phyloP scores from a whole-genome alignment of 768 basidiomycete species.

The Goffeauzyma gilvescens region DNA sequence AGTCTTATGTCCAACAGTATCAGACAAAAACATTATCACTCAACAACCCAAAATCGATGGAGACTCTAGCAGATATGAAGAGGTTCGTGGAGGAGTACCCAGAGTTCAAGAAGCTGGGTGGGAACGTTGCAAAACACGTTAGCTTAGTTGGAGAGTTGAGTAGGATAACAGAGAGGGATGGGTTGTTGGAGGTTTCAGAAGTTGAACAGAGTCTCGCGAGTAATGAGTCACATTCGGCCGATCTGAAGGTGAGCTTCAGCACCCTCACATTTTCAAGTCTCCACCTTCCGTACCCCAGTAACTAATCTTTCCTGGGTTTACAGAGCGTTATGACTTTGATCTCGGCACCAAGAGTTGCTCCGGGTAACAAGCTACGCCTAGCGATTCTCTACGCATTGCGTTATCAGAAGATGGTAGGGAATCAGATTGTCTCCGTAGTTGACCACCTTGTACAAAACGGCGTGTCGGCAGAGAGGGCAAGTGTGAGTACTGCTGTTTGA shows the following conservation, averaged over 20 bases:
- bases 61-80: conserved; percentile 94
- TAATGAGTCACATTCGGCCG: conserved; percentile 56
- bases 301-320: neutral
- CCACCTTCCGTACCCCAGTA: neutral
- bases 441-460: conserved; percentile 32
- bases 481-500: conserved; percentile 9
- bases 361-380: conserved; percentile 68
- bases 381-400: conserved; percentile 83
- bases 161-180: conserved; percentile 65
- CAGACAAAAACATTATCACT: conserved; percentile 26
- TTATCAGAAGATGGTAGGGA: conserved; percentile 74
- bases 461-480: conserved; percentile 37
- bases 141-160: conserved; percentile 91
- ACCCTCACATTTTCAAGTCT: neutral
- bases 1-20: conserved; percentile 84
- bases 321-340: conserved; percentile 71
- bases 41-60: conserved; percentile 49
- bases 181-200: conserved; percentile 74
- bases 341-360: conserved; percentile 45
- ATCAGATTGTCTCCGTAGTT: conserved; percentile 49
- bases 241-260: conserved; percentile 59
- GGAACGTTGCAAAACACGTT: conserved; percentile 97
- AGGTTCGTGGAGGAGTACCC: conserved; percentile 94
- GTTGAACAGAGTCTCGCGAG: conserved; percentile 91
- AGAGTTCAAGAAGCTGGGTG: conserved; percentile 85